phyloP scores from a whole-genome alignment of 2,329 filamentous ascomycete genomes.

The Penicillium hordei region DNA sequence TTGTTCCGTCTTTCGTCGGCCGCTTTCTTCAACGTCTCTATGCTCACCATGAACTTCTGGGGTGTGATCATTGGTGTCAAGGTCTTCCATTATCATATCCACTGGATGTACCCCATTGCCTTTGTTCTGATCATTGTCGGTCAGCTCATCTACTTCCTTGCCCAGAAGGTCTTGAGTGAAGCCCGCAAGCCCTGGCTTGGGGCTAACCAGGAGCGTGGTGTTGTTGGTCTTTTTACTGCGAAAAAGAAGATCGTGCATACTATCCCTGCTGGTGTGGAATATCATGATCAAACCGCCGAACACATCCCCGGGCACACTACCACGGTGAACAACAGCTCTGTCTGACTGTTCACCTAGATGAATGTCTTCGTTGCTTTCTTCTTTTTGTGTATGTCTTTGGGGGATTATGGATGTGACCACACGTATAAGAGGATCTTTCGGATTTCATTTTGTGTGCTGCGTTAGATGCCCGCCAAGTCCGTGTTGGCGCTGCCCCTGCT shows the following conservation, averaged over 20 bases:
- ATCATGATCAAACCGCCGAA: slow-evolving; percentile 15
- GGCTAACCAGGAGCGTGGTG: slow-evolving; percentile 75
- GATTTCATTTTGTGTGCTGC: neutral
- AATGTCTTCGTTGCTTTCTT: neutral
- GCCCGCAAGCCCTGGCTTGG: slow-evolving; percentile 95
- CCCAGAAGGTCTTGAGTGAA: slow-evolving; percentile 79
- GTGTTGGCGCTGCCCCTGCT: neutral
- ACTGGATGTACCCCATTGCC: slow-evolving; percentile 92
- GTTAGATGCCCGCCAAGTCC: neutral
- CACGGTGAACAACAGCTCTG: slow-evolving; percentile 14
- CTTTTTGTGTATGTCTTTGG: neutral
- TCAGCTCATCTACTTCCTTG: slow-evolving; percentile 82
- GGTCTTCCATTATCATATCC: slow-evolving; percentile 76
- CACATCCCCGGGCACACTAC: slow-evolving; percentile 7
- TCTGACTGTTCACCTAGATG: neutral
- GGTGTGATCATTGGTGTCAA: slow-evolving; percentile 86
- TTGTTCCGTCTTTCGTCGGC: slow-evolving; percentile 87
- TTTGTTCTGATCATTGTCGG: slow-evolving; percentile 91
- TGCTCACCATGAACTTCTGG: slow-evolving; percentile 97
- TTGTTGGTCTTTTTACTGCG: slow-evolving; percentile 80
- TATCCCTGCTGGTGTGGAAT: slow-evolving; percentile 14
- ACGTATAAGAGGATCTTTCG: neutral
- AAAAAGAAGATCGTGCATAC: slow-evolving; percentile 64
- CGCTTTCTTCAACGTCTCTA: slow-evolving; percentile 93
- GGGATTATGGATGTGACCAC: neutral